Evolutionary conservation across 1,139 yeast species (phyloP).

Genomic region (Kodamaea suecica): DNA sequence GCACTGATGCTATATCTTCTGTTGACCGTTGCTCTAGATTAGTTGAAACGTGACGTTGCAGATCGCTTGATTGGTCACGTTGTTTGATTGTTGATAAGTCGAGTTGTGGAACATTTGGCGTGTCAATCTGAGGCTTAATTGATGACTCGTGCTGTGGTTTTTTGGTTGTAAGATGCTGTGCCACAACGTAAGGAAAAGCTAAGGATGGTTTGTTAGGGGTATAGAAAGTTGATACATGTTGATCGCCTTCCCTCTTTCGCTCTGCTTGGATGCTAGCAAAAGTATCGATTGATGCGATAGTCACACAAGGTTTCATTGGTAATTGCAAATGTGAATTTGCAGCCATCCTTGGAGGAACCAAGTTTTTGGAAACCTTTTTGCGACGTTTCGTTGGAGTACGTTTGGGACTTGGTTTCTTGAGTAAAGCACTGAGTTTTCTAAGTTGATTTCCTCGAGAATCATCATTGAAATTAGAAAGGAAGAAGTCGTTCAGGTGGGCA

Average conservation of each 20-base stretch:
- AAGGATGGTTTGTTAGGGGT: not conserved
- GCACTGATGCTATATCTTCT: too few relatives aligned
- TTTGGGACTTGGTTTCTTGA: not conserved
- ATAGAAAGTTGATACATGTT: constrained; percentile 6
- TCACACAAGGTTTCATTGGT: constrained; percentile 25
- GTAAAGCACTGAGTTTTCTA: not conserved
- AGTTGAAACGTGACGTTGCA: too few relatives aligned
- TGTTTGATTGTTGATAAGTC: not conserved
- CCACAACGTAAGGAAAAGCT: too few relatives aligned
- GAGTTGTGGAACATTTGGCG: too few relatives aligned
- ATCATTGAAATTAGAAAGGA: too few relatives aligned
- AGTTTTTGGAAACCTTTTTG: not conserved
- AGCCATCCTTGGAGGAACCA: constrained; percentile 3
- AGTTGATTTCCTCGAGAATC: not conserved
- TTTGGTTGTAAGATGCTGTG: too few relatives aligned
- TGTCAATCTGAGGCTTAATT: too few relatives aligned
- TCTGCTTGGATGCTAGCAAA: constrained; percentile 12
- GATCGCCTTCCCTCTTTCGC: constrained; percentile 8
- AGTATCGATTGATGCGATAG: constrained; percentile 24
- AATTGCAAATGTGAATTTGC: not conserved
- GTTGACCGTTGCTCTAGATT: too few relatives aligned
- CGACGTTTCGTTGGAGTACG: not conserved
- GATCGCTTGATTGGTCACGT: too few relatives aligned
- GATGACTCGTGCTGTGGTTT: too few relatives aligned
- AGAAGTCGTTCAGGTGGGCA: too few relatives aligned